phyloP scores from a whole-genome alignment of 2,329 filamentous ascomycete genomes.

The Cordyceps sp. region DNA sequence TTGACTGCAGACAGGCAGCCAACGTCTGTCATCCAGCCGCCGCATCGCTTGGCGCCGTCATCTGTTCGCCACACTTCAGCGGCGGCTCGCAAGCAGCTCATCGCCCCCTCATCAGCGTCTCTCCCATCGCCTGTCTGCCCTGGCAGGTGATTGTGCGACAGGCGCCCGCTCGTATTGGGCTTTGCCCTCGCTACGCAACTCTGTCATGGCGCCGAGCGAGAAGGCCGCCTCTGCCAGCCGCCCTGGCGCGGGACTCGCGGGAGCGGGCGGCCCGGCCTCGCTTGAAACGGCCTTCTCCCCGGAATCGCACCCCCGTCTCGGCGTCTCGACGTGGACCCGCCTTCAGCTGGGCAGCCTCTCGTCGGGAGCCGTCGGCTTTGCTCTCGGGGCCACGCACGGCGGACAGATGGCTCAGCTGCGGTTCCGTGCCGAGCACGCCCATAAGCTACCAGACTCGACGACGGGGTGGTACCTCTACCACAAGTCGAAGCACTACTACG shows the following conservation, averaged over 20 bases:
- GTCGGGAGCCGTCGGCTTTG: conserved; percentile 52
- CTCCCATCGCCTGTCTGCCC: too few species aligned
- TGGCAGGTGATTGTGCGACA: too few species aligned
- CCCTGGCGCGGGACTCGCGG: neutral
- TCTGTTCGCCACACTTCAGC: too few species aligned
- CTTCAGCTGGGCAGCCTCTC: conserved; percentile 46
- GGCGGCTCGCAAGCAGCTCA: too few species aligned
- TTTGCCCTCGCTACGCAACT: too few species aligned
- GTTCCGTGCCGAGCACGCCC: conserved; percentile 91
- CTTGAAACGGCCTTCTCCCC: too few species aligned
- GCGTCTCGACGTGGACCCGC: conserved; percentile 47
- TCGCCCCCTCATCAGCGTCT: too few species aligned
- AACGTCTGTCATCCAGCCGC: too few species aligned
- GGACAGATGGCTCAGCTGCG: conserved; percentile 59
- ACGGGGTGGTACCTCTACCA: conserved; percentile 97
- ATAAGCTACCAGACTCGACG: conserved; percentile 70
- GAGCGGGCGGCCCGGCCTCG: too few species aligned
- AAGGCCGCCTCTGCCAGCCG: neutral
- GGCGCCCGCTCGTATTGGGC: too few species aligned
- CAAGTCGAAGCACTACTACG: conserved; percentile 90
- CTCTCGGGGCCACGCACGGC: conserved; percentile 55
- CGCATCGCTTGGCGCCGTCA: too few species aligned
- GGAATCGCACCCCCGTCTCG: conserved; percentile 29
- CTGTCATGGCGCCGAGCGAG: neutral
- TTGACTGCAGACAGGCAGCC: too few species aligned